phyloP scores from a whole-genome alignment of 2,329 filamentous ascomycete genomes.

The Alternaria infectoria region DNA sequence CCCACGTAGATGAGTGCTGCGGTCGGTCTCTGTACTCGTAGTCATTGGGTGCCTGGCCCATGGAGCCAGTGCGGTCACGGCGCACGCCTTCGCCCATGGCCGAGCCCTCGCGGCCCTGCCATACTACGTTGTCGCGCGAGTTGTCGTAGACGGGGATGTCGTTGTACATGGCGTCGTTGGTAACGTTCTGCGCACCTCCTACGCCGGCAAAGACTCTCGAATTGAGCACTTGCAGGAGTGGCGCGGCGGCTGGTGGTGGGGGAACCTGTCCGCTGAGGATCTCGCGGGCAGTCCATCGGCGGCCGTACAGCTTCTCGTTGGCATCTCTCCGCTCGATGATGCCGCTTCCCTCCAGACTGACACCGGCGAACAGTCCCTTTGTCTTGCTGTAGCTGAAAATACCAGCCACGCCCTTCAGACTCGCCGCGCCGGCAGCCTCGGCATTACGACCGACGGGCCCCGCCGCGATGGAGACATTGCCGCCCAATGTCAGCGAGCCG shows the following conservation, averaged over 20 bases:
- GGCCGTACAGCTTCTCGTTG: conserved; percentile 94
- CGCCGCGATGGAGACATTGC: conserved; percentile 94
- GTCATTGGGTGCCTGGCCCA: conserved; percentile 46
- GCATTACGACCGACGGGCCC: conserved; percentile 94
- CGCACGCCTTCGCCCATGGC: conserved; percentile 72
- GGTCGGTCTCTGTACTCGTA: conserved; percentile 64
- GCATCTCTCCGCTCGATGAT: conserved; percentile 95
- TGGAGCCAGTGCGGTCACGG: conserved; percentile 55
- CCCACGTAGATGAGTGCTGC: conserved; percentile 72
- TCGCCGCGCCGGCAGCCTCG: conserved; percentile 93
- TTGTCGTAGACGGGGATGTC: conserved; percentile 90
- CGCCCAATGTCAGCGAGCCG: conserved; percentile 88
- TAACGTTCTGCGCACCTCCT: conserved; percentile 42
- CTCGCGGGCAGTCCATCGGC: conserved; percentile 79
- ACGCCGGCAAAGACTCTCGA: conserved; percentile 81
- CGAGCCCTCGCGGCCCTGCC: conserved; percentile 76
- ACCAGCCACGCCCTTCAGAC: conserved; percentile 84
- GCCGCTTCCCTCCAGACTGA: conserved; percentile 90
- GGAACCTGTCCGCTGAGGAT: conserved; percentile 79
- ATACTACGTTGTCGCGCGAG: conserved; percentile 79
- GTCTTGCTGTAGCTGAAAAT: conserved; percentile 98
- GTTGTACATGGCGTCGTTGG: conserved; percentile 69
- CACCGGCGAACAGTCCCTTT: conserved; percentile 94
- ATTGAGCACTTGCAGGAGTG: conserved; percentile 84
- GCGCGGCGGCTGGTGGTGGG: conserved; percentile 80